Evolutionary conservation across 805 yeast genomes (phyloP), one percentile per base, ranked within the genome.

Genomic region (Yueomyces sp.): DNA sequence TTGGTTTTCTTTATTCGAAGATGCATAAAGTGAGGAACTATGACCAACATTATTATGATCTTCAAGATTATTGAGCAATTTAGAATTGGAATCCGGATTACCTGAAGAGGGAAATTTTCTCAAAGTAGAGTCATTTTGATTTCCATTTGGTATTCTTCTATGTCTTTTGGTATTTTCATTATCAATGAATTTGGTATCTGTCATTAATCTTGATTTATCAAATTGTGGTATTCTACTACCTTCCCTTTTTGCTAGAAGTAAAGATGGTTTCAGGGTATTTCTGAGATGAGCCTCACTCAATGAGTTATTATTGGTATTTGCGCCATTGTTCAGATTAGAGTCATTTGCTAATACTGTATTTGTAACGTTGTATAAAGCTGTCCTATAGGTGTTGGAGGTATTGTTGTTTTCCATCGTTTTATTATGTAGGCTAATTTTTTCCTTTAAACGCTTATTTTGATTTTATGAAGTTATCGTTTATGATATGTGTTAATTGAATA

Each of bases 321-420:
- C 28, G 27, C 26, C 32, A 12, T 28, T 29, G 30, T 53, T 51
- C 26, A 45, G 26, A 36, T 44, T 47, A 40, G 47, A 53, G 26
- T 57, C 60, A 33, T 55, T 55, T 4, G 54, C 46, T 31, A 53
- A 39, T 31, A 55, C 51, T 8, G 64, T 60, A 42, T 61, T 59
- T 26, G 66, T 62, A 9, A 62, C 66, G 45, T 62, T 62, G 36
- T 55, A 55, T 40, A 62, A 50, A 26, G 63, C 66, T 40, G 62
- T 47, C 42, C 66, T 49, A 44, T 34, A 19, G 5, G n/a, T 19
- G n/a, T 5, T 11, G 33, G 6, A 6, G 5, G 37, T 9, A n/a
- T 34, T 34, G n/a, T 7, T 34, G n/a, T 11, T 9, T 11, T 34
- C 37, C 19, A 19, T 19, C 19, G 19, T 19, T 19, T 19, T 19